Evolutionary conservation across 1,139 yeast species (phyloP).

Genomic region (Sugiyamaella xylanicola): DNA sequence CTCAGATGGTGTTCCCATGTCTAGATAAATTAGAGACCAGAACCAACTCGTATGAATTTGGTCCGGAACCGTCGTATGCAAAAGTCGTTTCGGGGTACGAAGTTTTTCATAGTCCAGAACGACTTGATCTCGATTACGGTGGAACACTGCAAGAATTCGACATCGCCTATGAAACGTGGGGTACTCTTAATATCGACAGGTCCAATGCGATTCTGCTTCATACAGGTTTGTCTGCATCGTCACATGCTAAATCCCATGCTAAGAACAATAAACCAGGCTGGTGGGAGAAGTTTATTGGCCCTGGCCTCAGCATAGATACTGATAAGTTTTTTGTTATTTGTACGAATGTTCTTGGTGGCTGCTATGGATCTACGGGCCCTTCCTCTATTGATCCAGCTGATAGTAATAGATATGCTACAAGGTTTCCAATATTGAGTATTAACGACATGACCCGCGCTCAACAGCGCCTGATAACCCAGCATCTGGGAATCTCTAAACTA

Average conservation of each 20-base stretch:
- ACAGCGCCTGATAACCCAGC: conserved; percentile 61
- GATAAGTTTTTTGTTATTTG: conserved; percentile 79
- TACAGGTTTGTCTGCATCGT: conserved; percentile 90
- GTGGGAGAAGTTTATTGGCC: conserved; percentile 96
- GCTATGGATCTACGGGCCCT: conserved; percentile 96
- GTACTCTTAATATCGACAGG: conserved; percentile 59
- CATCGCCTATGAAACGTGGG: conserved; percentile 94
- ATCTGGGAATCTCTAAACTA: conserved; percentile 62
- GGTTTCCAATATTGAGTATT: conserved; percentile 83
- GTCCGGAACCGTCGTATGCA: conserved; percentile 82
- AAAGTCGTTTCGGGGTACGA: conserved; percentile 70
- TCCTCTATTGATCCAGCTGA: conserved; percentile 77
- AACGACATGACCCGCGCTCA: conserved; percentile 94
- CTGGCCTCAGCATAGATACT: conserved; percentile 78
- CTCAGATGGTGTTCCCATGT: conserved; percentile 81
- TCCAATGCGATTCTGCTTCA: conserved; percentile 79
- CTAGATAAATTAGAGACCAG: conserved; percentile 72
- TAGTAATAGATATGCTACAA: conserved; percentile 72
- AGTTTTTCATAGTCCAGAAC: conserved; percentile 55
- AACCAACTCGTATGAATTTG: conserved; percentile 51
- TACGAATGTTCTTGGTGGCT: conserved; percentile 90
- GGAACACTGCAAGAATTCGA: conserved; percentile 73
- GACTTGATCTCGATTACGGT: conserved; percentile 78
- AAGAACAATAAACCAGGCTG: conserved; percentile 77
- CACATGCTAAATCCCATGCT: conserved; percentile 88